These are phyloP conservation scores for Pseudogymnoascus sp. DNA, from an alignment of 2,329 filamentous ascomycete genomes.

Conservation along the genomic window DNA sequence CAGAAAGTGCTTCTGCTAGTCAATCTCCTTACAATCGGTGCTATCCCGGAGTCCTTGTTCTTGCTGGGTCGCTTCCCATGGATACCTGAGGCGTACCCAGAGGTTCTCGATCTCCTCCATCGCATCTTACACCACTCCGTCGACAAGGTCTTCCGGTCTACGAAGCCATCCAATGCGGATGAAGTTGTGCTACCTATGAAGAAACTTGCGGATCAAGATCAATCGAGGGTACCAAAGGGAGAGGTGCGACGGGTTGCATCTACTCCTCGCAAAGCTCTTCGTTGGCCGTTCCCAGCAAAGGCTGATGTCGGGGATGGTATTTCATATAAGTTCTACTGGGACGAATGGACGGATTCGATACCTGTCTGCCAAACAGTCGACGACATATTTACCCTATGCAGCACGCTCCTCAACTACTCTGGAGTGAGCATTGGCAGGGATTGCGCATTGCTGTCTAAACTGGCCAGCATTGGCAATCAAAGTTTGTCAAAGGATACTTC, in stretches of 20 bases:
- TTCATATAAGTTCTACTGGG: constrained; percentile 90
- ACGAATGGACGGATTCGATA: constrained; percentile 91
- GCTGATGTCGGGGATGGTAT: constrained; percentile 65
- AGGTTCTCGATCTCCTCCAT: constrained; percentile 72
- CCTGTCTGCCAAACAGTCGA: constrained; percentile 85
- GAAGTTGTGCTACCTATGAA: constrained; percentile 36
- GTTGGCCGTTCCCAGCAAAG: constrained; percentile 79
- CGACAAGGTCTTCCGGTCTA: constrained; percentile 57
- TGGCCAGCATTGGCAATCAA: constrained; percentile 75
- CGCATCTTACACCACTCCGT: constrained; percentile 78
- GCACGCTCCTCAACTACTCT: constrained; percentile 74
- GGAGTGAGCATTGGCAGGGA: constrained; percentile 88
- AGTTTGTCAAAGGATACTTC: constrained; percentile 65
- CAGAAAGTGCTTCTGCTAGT: constrained; percentile 82
- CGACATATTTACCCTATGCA: constrained; percentile 81
- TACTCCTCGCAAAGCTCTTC: constrained; percentile 56
- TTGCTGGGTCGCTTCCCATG: constrained; percentile 89
- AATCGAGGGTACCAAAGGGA: constrained; percentile 61
- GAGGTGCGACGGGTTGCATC: constrained; percentile 53
- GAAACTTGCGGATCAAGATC: constrained; percentile 49
- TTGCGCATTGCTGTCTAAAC: constrained; percentile 64
- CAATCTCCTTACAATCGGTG: constrained; percentile 81
- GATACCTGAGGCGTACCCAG: constrained; percentile 77
- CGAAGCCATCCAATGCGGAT: constrained; percentile 31
- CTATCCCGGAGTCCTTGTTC: constrained; percentile 85